Conservation (phyloP, 2,329 filamentous ascomycete species). For the Fusarium lateritium region DNA sequence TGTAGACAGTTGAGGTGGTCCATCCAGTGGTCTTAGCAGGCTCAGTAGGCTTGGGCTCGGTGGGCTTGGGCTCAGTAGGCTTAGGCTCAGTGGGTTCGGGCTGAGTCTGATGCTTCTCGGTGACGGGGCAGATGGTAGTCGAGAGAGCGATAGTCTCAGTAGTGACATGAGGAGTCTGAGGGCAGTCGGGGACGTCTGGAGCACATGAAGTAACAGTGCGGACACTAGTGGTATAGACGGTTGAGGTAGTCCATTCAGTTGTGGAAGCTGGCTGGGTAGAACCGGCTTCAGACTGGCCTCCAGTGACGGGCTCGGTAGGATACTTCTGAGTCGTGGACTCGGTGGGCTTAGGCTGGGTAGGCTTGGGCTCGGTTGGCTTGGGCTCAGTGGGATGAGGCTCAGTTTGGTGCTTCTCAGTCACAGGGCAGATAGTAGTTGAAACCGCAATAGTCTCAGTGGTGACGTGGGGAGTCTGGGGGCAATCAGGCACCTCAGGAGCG, state of each 20-base stretch:
- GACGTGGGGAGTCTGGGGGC: constrained; percentile 25
- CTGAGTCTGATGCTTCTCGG: background rate
- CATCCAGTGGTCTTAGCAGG: background rate
- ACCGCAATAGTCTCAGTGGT: constrained; percentile 37
- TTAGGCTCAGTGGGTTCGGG: background rate
- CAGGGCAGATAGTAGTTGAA: constrained; percentile 35
- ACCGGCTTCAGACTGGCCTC: constrained; percentile 13
- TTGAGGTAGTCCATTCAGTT: constrained; percentile 10
- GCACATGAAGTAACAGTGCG: constrained; percentile 27
- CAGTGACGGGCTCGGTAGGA: constrained; percentile 14
- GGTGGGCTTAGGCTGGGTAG: background rate
- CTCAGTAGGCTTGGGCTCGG: background rate
- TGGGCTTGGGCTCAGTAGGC: background rate
- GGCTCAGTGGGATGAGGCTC: background rate
- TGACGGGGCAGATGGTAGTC: constrained; percentile 36
- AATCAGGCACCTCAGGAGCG: constrained; percentile 18
- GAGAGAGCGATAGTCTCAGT: constrained; percentile 35
- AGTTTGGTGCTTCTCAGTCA: constrained; percentile 29
- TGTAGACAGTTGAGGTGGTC: constrained; percentile 22
- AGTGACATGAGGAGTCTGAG: constrained; percentile 8
- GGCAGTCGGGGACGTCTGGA: constrained; percentile 27
- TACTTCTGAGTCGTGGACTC: background rate
- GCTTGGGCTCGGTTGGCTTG: constrained; percentile 2
- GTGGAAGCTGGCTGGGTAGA: constrained; percentile 30
- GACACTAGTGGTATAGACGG: constrained; percentile 30